phyloP scores from a whole-genome alignment of 768 basidiomycete species.

The Sarcomyxa edulis region DNA sequence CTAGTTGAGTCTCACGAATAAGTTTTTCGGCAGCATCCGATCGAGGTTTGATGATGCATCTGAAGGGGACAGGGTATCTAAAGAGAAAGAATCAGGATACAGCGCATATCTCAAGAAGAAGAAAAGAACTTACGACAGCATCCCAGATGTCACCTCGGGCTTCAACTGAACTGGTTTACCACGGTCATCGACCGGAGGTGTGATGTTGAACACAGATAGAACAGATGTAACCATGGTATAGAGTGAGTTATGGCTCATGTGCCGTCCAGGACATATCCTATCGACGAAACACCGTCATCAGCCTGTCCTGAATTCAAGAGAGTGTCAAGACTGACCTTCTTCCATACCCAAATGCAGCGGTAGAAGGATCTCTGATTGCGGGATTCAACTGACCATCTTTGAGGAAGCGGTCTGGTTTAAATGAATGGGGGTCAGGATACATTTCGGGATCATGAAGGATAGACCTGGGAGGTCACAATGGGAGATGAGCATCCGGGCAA shows the following conservation, averaged over 20 bases:
- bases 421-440: slow-evolving; percentile 12
- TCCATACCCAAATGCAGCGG: slow-evolving; percentile 12
- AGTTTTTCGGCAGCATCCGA: slow-evolving; percentile 9
- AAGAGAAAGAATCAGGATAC: background rate
- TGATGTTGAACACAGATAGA: slow-evolving; percentile 17
- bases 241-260: slow-evolving; percentile 15
- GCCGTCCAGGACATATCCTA: slow-evolving; percentile 20
- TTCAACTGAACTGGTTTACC: slow-evolving; percentile 11
- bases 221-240: slow-evolving; percentile 19
- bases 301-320: too few relatives aligned
- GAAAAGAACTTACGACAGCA: slow-evolving; percentile 10
- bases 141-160: slow-evolving; percentile 13
- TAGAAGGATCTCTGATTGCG: slow-evolving; percentile 9
- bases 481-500: background rate
- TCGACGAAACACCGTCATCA: too few relatives aligned
- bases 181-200: slow-evolving; percentile 12
- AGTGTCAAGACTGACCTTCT: slow-evolving; percentile 8
- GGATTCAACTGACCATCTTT: slow-evolving; percentile 9
- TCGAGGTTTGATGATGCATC: slow-evolving; percentile 13
- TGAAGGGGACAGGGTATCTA: slow-evolving; percentile 13
- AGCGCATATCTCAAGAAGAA: too few relatives aligned
- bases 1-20: slow-evolving; percentile 12
- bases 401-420: slow-evolving; percentile 32
- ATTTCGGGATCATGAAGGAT: slow-evolving; percentile 26
- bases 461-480: too few relatives aligned